Evolutionary conservation across 1,139 yeast species (phyloP), one percentile per base, ranked within the genome.

Genomic region (Yamadazyma songkhlaensis): DNA sequence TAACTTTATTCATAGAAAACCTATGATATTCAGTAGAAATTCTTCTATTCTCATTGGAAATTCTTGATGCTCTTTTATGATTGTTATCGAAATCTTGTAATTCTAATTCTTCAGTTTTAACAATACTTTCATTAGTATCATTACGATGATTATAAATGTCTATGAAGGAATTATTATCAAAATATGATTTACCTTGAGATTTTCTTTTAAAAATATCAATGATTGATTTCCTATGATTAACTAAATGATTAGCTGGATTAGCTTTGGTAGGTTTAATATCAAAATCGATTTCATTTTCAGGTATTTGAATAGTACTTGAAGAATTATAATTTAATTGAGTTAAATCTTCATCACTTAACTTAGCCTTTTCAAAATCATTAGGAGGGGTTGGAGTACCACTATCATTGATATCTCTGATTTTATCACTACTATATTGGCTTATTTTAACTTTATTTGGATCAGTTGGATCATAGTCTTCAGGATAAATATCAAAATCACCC

Each of bases 381-480:
- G 34, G 35, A 14, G 46, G 42, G 5, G 47, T 35, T 3, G 40
- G 31, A 3, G 42, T 38, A 6, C 15, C 37, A 7, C 34, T 29
- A 7, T 22, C 24, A 14, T 26, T 34, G 41, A 59, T 48, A 31
- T 57, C 44, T 36, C 47, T 51, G 6, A 60, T 47, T 9, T 44
- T 42, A 14, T 50, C 54, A 26, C 46, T 47, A 15, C 56, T 44
- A 45, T 65, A 66, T 10, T 55, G 48, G 42, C 64, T 69, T 48
- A 62, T 59, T 50, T 60, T 72, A 45, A 54, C 64, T 46, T 66
- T 62, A 45, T 57, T 58, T 6, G 72, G 75, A 53, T 81, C 87
- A 2, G 86, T 77, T 33, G 88, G 89, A 49, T 81, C 85, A 54
- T 81, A 76, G 40, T 70, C 71, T 14, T 61, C 62, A 6, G 85